phyloP scores from a whole-genome alignment of 2,329 filamentous ascomycete species.

The Aspergillus ibericus region DNA sequence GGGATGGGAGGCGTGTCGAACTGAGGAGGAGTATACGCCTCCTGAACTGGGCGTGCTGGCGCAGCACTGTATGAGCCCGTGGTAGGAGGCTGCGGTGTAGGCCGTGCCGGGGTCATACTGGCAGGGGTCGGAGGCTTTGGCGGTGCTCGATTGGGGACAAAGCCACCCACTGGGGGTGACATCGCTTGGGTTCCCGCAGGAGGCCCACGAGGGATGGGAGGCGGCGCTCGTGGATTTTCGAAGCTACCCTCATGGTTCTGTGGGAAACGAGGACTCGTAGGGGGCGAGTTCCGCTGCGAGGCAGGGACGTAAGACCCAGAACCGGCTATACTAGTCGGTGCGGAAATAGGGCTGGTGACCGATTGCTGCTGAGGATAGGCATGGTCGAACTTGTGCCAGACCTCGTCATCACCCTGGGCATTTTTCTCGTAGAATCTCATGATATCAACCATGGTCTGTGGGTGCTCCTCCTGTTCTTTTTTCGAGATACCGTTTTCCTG shows the following conservation, averaged over 20 bases:
- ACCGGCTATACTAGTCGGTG: constrained; percentile 39
- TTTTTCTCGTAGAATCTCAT: constrained; percentile 97
- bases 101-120: constrained; percentile 41
- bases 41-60: constrained; percentile 58
- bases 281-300: constrained; percentile 69
- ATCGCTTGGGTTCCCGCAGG: constrained; percentile 51
- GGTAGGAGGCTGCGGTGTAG: constrained; percentile 44
- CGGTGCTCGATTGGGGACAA: constrained; percentile 80
- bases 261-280: constrained; percentile 82
- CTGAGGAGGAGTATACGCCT: constrained; percentile 42
- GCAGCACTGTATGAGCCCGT: constrained; percentile 38
- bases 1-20: constrained; percentile 52
- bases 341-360: constrained; percentile 39
- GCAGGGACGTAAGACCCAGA: constrained; percentile 51
- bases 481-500: constrained; percentile 95
- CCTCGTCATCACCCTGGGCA: constrained; percentile 78
- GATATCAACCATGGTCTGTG: constrained; percentile 92
- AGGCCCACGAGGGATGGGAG: constrained; percentile 69
- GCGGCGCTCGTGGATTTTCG: constrained; percentile 91
- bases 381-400: constrained; percentile 95
- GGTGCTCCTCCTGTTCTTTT: constrained; percentile 92
- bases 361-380: constrained; percentile 61
- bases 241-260: constrained; percentile 91
- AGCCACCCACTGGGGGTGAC: constrained; percentile 47
- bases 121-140: constrained; percentile 72